Base-by-base conservation (phyloP, 495 filamentous ascomycete genomes). In the Xylaria palmicola region DNA sequence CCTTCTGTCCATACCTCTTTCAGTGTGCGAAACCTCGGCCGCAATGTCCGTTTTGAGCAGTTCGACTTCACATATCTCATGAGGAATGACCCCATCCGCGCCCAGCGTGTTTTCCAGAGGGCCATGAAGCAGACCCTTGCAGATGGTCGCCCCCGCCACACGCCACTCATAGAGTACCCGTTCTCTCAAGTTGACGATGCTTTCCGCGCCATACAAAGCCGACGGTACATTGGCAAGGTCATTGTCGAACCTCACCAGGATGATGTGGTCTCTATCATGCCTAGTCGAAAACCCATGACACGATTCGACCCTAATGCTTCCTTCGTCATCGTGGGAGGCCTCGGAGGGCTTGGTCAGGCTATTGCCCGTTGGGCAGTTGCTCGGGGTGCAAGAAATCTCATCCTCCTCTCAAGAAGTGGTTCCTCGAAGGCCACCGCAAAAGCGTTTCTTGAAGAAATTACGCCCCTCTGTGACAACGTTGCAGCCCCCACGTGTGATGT, bases 261-360 rank as follows among this genome's bases (percentile, higher is more conserved):
- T 17, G 56, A 63, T 61, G 27, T 59, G 22, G 62, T 70, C 6
- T 57, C 55, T 19, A 24, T 57, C 27, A 2, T 57, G 37, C 55
- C 55, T 6, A 57, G 47, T 20, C 15, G 49, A 13, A 34, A 40
- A 12, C 32, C 48, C 6, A 26, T 20, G 17, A 37, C 43, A n/a
- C 15, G 29, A 36, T 55, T 61, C 13, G 39, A 61, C 24, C 29
- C 34, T 6, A 4, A 40, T 17, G 20, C 17, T 15, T 55, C 59
- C 3, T 61, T 29, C 15, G 59, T 61, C 36, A 54, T 57, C 40
- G 70, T 77, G n/a, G 79, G 82, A 8, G 77, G 82, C 27, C 67
- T 83, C 4, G 79, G 82, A 2, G 83, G 81, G 0, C 70, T 86
- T 8, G 82, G 82, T 12, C 68, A 74, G 27, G 65, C 75, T 15